Evolutionary conservation across 108 stramenopile species (phyloP).

Genomic region (Fragilaria crotonensis): DNA sequence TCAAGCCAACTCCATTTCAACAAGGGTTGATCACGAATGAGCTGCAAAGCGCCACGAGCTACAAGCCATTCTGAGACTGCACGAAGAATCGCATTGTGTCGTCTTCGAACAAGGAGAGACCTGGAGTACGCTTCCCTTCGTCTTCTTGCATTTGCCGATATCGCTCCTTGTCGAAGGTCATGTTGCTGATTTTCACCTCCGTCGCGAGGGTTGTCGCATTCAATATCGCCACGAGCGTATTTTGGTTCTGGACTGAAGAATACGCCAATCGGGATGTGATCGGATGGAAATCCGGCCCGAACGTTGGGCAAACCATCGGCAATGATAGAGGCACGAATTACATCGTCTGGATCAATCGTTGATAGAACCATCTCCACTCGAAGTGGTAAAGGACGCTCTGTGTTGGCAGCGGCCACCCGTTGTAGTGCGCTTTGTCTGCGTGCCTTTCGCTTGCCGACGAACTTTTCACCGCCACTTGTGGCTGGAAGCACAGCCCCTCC

Average conservation of each 20-base stretch:
- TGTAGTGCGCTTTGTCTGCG: constrained; percentile 4
- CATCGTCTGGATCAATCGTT: constrained; percentile 16
- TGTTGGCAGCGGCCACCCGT: neutral
- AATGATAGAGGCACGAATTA: constrained; percentile 15
- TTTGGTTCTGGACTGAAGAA: constrained; percentile 16
- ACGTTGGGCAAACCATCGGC: constrained; percentile 28
- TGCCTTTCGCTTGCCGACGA: constrained; percentile 3
- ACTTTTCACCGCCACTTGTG: neutral
- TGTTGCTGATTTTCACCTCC: neutral
- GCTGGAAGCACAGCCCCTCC: neutral
- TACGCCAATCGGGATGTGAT: constrained; percentile 42
- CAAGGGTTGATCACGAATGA: constrained; percentile 29
- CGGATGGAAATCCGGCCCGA: constrained; percentile 35
- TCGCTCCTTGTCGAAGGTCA: neutral
- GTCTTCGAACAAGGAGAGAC: constrained; percentile 12
- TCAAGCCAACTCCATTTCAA: constrained; percentile 25
- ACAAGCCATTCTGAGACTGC: constrained; percentile 26
- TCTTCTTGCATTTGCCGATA: constrained; percentile 1
- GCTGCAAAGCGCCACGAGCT: constrained; percentile 10
- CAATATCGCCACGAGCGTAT: neutral
- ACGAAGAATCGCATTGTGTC: constrained; percentile 33
- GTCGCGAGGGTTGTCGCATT: neutral
- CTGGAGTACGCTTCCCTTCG: constrained; percentile 13
- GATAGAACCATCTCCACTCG: constrained; percentile 24
- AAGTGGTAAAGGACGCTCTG: neutral